Conservation (phyloP, 2,329 filamentous ascomycete genomes). For the Cladosporium phlei region DNA sequence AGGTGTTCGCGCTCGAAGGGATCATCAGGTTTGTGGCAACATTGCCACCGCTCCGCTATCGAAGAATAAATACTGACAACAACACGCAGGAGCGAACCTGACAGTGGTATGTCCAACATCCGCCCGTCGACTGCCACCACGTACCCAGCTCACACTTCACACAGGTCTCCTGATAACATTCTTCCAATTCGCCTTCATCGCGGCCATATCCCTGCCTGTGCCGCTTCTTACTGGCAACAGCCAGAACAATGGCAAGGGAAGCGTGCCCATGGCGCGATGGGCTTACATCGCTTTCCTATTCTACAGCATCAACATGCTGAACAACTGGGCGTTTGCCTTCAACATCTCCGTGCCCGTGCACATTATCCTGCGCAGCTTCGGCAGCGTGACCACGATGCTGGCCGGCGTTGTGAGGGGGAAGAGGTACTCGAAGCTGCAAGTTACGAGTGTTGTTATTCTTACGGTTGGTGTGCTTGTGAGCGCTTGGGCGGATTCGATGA, state of each 20-base stretch:
- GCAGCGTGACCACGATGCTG: constrained; percentile 90
- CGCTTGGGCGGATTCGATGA: constrained; percentile 81
- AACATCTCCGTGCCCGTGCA: constrained; percentile 94
- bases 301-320: constrained; percentile 88
- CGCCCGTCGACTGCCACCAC: too few relatives aligned
- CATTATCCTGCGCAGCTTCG: constrained; percentile 91
- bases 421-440: constrained; percentile 72
- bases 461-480: constrained; percentile 82
- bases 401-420: constrained; percentile 87
- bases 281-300: constrained; percentile 83
- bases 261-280: constrained; percentile 81
- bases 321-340: constrained; percentile 97
- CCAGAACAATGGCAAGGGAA: constrained; percentile 26
- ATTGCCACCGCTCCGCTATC: not conserved
- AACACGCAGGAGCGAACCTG: constrained; percentile 65
- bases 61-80: not conserved
- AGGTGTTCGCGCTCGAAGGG: constrained; percentile 94
- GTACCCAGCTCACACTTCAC: too few relatives aligned
- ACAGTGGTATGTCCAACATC: constrained; percentile 74
- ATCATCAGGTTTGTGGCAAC: constrained; percentile 73
- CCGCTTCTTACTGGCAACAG: not conserved
- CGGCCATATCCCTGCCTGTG: constrained; percentile 44
- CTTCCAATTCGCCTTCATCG: constrained; percentile 56
- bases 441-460: constrained; percentile 74
- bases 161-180: constrained; percentile 60